Percentiles rank a stretch among this genome's conserved stretches.
Evolutionary conservation across 176 grass and related monocot genomes (phyloP).

Genomic region (Cymbopogon citratus): DNA sequence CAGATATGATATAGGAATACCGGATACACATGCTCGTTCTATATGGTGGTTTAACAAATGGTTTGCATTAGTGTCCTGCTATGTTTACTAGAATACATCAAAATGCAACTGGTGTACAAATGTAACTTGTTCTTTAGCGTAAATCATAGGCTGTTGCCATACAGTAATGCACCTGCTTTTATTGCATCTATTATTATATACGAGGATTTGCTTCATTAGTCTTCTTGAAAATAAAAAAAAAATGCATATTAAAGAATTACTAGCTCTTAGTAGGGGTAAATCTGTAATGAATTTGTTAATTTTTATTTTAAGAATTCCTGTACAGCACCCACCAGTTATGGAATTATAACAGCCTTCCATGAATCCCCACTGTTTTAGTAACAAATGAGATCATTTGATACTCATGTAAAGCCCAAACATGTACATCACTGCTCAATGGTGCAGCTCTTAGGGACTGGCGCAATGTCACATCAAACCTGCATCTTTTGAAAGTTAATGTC

Average conservation of each 20-base stretch:
- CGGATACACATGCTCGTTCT: background rate
- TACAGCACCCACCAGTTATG: background rate
- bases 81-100: background rate
- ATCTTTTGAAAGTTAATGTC: background rate
- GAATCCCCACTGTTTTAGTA: background rate
- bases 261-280: background rate
- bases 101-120: background rate
- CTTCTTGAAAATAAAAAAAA: background rate
- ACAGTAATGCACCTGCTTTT: background rate
- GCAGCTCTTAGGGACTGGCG: background rate
- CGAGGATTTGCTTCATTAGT: background rate
- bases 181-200: background rate
- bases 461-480: background rate
- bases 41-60: background rate
- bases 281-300: background rate
- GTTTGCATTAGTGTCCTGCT: background rate
- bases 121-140: background rate
- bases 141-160: background rate
- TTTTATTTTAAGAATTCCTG: background rate
- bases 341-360: background rate
- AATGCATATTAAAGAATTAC: background rate
- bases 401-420: background rate
- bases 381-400: background rate
- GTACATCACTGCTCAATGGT: background rate
- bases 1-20: background rate